Conservation (phyloP, 768 basidiomycete species). For the Clavulina sp. region DNA sequence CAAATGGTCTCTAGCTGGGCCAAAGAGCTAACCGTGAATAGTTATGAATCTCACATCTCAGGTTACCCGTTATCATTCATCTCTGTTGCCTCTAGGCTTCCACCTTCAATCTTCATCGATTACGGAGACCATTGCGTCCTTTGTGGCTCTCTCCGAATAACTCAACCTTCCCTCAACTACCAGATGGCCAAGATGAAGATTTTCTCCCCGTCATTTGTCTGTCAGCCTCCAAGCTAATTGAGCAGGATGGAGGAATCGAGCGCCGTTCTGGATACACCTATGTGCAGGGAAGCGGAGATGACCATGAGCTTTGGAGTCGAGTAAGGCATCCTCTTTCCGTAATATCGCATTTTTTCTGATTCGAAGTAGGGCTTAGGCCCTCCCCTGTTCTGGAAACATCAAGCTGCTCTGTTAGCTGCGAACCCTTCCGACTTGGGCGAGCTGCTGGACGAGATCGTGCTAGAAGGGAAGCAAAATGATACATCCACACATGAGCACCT, state of each 20-base stretch:
- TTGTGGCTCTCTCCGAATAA: constrained; percentile 75
- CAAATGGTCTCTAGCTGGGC: constrained; percentile 50
- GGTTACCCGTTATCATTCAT: not conserved
- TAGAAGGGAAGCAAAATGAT: not conserved
- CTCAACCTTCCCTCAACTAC: constrained; percentile 35
- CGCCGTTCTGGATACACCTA: constrained; percentile 64
- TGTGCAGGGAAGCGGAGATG: constrained; percentile 88
- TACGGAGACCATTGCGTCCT: constrained; percentile 56
- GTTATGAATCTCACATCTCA: not conserved
- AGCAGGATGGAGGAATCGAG: constrained; percentile 32
- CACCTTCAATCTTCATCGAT: constrained; percentile 44
- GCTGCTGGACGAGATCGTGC: not conserved
- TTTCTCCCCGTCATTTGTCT: constrained; percentile 68
- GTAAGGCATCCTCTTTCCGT: constrained; percentile 23
- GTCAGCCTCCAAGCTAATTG: constrained; percentile 61
- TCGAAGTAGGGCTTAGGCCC: constrained; percentile 54
- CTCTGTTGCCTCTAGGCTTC: constrained; percentile 33
- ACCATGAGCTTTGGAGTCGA: constrained; percentile 81
- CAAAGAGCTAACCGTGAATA: constrained; percentile 39
- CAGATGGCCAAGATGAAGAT: constrained; percentile 8
- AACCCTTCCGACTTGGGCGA: not conserved
- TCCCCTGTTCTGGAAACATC: constrained; percentile 47
- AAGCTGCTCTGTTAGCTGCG: constrained; percentile 27
- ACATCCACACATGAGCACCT: constrained; percentile 8
- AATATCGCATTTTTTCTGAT: not conserved